Conservation (phyloP, 129 eudicot species). For the Centaurea solstitialis region DNA sequence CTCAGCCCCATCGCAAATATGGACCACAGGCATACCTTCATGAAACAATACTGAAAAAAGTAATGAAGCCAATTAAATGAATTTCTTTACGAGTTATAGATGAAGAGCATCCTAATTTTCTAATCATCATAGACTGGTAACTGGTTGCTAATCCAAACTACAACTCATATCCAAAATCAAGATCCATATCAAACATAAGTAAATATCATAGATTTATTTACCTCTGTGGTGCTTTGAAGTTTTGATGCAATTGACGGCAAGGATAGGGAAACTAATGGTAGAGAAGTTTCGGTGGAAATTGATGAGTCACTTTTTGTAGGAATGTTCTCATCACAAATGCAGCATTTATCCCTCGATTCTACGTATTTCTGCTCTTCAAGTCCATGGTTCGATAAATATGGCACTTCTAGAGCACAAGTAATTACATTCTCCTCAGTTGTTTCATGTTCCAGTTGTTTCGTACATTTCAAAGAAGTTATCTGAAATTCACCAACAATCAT, state of each 20-base stretch:
- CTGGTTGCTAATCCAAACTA: neutral
- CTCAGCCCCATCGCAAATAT: slow-evolving; percentile 44
- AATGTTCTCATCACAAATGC: slow-evolving; percentile 15
- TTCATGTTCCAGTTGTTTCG: slow-evolving; percentile 31
- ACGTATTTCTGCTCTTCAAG: slow-evolving; percentile 15
- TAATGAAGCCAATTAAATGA: neutral
- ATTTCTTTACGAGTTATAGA: neutral
- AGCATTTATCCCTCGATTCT: slow-evolving; percentile 34
- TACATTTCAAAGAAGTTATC: slow-evolving; percentile 44
- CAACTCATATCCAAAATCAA: neutral
- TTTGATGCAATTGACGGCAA: slow-evolving; percentile 18
- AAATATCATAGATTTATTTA: neutral
- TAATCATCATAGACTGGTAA: neutral
- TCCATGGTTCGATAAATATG: slow-evolving; percentile 17
- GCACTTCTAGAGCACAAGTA: slow-evolving; percentile 35
- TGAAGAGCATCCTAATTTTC: neutral
- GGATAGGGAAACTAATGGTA: slow-evolving; percentile 8
- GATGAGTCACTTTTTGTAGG: neutral
- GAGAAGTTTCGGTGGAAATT: slow-evolving; percentile 7
- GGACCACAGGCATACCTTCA: slow-evolving; percentile 44
- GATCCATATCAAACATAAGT: neutral
- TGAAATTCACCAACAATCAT: slow-evolving; percentile 22
- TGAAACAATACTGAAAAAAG: slow-evolving; percentile 8
- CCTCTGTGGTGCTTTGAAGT: slow-evolving; percentile 9
- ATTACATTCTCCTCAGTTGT: slow-evolving; percentile 18